Evolutionary conservation across 768 basidiomycete genomes (phyloP).

Genomic region (Rickenella mellea): DNA sequence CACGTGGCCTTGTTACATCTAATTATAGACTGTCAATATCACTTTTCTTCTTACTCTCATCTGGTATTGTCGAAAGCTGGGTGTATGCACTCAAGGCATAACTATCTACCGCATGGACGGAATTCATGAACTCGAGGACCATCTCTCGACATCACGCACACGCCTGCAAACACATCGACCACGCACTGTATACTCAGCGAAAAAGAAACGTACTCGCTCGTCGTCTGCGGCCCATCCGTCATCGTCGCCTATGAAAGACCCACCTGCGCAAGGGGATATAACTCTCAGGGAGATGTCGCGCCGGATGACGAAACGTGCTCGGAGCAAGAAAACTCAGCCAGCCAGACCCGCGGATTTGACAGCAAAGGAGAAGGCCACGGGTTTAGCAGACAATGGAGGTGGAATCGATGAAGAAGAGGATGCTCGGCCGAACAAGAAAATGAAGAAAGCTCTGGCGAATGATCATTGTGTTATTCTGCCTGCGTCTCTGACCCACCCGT

Average conservation of each 20-base stretch:
- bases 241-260: background rate
- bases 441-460: background rate
- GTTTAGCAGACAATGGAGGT: too few relatives aligned
- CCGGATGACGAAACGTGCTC: background rate
- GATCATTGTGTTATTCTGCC: background rate
- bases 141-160: too few relatives aligned
- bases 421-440: background rate
- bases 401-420: background rate
- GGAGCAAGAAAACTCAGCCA: background rate
- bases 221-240: background rate
- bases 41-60: too few relatives aligned
- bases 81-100: too few relatives aligned
- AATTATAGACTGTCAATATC: too few relatives aligned
- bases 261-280: background rate
- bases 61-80: too few relatives aligned
- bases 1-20: too few relatives aligned
- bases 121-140: too few relatives aligned
- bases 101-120: too few relatives aligned
- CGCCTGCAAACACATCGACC: background rate
- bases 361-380: background rate
- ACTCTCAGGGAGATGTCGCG: background rate
- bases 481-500: background rate
- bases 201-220: background rate
- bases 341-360: too few relatives aligned
- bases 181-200: background rate